Base-by-base conservation (phyloP, 164 flowering plant species). In the Dillenia suffruticosa region DNA sequence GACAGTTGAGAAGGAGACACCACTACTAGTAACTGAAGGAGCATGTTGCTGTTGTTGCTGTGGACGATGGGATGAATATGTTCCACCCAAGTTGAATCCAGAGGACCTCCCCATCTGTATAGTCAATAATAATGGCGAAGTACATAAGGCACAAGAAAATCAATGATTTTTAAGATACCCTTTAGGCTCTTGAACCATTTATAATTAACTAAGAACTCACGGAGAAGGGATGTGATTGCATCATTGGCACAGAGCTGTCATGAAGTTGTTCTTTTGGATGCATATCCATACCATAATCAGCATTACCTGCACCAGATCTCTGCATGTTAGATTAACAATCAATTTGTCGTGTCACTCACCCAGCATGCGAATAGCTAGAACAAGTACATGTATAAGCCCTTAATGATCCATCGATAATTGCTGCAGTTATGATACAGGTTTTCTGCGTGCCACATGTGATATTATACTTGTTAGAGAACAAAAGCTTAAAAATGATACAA, bases 251-350 rank as follows among this genome's bases (percentile, higher is more conserved):
- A 44, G 82, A 48, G 78, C 76, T 82, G 55, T 87, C 98, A 74
- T 83, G 98, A 68, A 84, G 81, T 61, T 82, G 93, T 59, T 92
- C 98, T 76, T 92, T 90, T 72, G 83, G 92, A 67, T 88, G 91
- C 85, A 90, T 59, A 67, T 89, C 94, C 81, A 85, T 79, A 2
- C 69, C 61, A 78, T 81, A 92, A 69, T 92, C 95, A 63, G 79
- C 72, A 82, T 74, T 81, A 70, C 94, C 95, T 78, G 79, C 57
- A 69, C 7, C 63, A 65, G 44, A 68, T 46, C 17, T 24, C 7
- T 5, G 40, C 40, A 32, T 6, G 40, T 32, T 32, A 32, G 40
- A 32, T 4, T 32, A 32, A 32, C 6, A 0, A 32, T 32, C 40
- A 32, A 32, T 32, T 32, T 32, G 40, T 32, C 40, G 7, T 32